phyloP scores from a whole-genome alignment of 805 yeast species.

The Sporopachydermia lactativora region DNA sequence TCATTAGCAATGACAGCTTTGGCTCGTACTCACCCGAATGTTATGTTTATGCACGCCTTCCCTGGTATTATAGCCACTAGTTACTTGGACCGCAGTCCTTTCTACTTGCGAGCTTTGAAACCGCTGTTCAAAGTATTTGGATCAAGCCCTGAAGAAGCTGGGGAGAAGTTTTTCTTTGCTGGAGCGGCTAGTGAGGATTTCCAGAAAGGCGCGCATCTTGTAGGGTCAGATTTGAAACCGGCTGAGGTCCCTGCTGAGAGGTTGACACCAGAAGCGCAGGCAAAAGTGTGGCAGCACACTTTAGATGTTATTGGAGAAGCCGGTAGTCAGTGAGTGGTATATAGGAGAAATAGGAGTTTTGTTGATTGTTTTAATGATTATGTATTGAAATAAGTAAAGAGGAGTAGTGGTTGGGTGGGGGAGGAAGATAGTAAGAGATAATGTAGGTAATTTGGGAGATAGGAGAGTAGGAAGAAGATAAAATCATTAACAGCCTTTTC shows the following conservation, averaged over 20 bases:
- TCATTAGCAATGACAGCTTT: constrained; percentile 11
- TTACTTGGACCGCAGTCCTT: constrained; percentile 3
- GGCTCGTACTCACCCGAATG: constrained; percentile 11
- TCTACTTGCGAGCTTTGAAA: not conserved
- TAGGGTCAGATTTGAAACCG: constrained; percentile 7
- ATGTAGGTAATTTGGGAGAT: no score
- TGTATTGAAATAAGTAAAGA: no score
- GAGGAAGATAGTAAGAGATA: no score
- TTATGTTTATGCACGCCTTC: constrained; percentile 12
- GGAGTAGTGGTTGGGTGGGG: no score
- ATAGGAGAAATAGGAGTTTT: no score
- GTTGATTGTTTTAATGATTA: no score
- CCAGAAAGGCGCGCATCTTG: constrained; percentile 10
- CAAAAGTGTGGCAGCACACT: constrained; percentile 14
- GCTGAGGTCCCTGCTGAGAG: constrained; percentile 6
- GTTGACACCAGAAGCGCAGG: constrained; percentile 10
- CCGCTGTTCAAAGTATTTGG: constrained; percentile 5
- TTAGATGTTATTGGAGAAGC: constrained; percentile 10
- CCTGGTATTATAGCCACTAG: constrained; percentile 15
- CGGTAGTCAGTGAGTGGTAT: no score
- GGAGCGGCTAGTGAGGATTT: constrained; percentile 9
- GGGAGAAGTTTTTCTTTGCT: constrained; percentile 13
- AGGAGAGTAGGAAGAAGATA: no score
- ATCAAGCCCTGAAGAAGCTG: constrained; percentile 8
- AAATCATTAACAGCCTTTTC: no score